These are phyloP conservation scores for Diaporthe humulicola DNA, from an alignment of 2,329 filamentous ascomycete species.

Conservation along the genomic window DNA sequence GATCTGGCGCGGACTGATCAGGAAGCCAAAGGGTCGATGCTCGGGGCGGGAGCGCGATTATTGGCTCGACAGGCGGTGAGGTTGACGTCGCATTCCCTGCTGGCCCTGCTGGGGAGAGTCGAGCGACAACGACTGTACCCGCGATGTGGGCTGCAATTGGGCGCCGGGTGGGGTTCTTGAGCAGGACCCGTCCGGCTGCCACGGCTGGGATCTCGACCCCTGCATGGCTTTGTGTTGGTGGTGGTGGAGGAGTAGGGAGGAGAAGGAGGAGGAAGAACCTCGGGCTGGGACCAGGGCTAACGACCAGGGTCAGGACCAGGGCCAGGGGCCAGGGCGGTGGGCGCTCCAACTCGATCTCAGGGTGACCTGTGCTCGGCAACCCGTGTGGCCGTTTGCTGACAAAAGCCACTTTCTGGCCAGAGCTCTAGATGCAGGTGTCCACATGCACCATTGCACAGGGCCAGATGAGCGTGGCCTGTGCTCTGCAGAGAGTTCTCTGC, in stretches of 20 bases:
- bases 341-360: slow-evolving; percentile 29
- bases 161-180: slow-evolving; percentile 18
- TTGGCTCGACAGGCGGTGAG: slow-evolving; percentile 41
- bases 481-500: not conserved
- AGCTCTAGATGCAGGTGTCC: slow-evolving; percentile 27
- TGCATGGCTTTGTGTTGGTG: not conserved
- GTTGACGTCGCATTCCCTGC: slow-evolving; percentile 33
- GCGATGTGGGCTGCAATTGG: slow-evolving; percentile 33
- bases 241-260: slow-evolving; percentile 6
- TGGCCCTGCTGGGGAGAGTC: slow-evolving; percentile 35
- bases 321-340: slow-evolving; percentile 22
- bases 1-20: slow-evolving; percentile 6
- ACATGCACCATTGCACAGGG: slow-evolving; percentile 10
- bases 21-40: slow-evolving; percentile 18
- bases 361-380: slow-evolving; percentile 34
- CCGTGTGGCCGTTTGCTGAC: slow-evolving; percentile 20
- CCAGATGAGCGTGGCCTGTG: slow-evolving; percentile 16
- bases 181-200: slow-evolving; percentile 29
- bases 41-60: slow-evolving; percentile 29
- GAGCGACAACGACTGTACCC: slow-evolving; percentile 32
- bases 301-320: not conserved
- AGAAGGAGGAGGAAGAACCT: slow-evolving; percentile 9
- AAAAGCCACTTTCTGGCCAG: slow-evolving; percentile 34
- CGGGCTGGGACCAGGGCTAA: slow-evolving; percentile 29
- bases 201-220: slow-evolving; percentile 29